Evolutionary conservation across 805 yeast genomes (phyloP), one percentile per base, ranked within the genome.

Genomic region (Blastobotrys peoriensis): DNA sequence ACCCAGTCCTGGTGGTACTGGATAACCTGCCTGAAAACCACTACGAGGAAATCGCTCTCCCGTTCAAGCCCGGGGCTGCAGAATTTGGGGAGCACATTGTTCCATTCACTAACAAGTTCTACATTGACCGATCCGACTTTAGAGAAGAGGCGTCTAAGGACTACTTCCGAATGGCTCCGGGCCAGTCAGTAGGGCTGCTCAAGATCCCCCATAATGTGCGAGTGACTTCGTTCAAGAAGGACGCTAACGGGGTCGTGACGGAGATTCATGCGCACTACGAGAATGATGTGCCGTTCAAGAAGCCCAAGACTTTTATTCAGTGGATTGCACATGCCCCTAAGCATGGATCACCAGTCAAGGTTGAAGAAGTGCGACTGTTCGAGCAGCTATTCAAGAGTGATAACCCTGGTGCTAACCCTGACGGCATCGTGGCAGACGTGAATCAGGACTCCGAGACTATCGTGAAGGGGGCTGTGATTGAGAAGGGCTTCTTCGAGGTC

Each of bases 261-360:
- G 79, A 76, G 65, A 77, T 93, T 46, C 81, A 82, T 55, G 96
- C 84, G 41, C 76, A 81, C 57, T 93, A 91, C 60, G 85, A 88
- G 60, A 78, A 78, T 51, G 86, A 77, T 44, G 64, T 70, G 17
- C 69, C 67, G 45, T 70, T 70, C 52, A 76, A 73, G 64, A 87
- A 86, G 62, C 98, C 98, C 60, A 93, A 91, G 77, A 89, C 98
- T 6, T 93, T 73, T 62, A 88, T 93, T 60, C 98, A 93, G 69
- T 93, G 98, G 98, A 81, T 93, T 41, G 95, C 96, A 41, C 78
- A 79, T 50, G 70, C 81, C 18, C 67, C 70, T 25, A 74, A 76
- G 48, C 70, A 77, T 56, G 67, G 69, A 35, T 79, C 87, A 6
- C 89, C 91, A 3, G 71, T 83, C 38, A 65, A 65, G 43, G 64